Evolutionary conservation across 139 green algal species (phyloP), one percentile per base, ranked within the genome.

Genomic region (Ettlia oleoabundans): DNA sequence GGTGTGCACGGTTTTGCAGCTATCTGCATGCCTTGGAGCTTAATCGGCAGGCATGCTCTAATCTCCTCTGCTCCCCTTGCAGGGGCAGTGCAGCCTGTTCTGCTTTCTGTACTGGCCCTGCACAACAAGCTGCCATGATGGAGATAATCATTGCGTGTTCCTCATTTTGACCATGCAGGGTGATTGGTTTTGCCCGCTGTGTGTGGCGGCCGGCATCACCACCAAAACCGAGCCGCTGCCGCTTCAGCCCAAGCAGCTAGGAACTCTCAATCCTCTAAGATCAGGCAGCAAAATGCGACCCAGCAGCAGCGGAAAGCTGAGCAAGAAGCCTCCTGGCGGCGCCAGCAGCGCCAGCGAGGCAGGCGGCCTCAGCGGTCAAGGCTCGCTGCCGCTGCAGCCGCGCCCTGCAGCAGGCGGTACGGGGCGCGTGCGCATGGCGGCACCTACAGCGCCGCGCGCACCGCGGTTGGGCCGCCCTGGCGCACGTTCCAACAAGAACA

Each of bases 401-500:
- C 62, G 42, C 38, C 64, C 61, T 64, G 33, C 37, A 32, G 65
- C n/a, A n/a, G n/a, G n/a, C n/a, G n/a, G 24, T 33, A 41, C 62
- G 13, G 84, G 64, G 5, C 71, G 82, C 13, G 80, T 85, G 73
- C 85, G 85, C 41, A 83, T 88, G 85, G 82, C 83, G 32, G 80
- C 76, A 30, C 83, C 82, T 2, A 70, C 64, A 2, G 33, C 32
- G 53, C 65, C 33, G 24, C 41, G 65, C 1, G 58, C 61, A 32
- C 30, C n/a, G 18, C 51, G 82, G 38, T 55, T 52, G n/a, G 85
- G 67, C 9, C 80, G 85, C 32, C 55, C 38, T 0, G 80, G 85
- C 75, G 88, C 86, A 40, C 88, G 91, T 61, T 88, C 83, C 58
- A 92, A 93, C 86, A 93, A 94, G 82, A 90, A 95, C 85, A 89